Conservation (phyloP, 129 eudicot genomes). For the Lonicera japonica region DNA sequence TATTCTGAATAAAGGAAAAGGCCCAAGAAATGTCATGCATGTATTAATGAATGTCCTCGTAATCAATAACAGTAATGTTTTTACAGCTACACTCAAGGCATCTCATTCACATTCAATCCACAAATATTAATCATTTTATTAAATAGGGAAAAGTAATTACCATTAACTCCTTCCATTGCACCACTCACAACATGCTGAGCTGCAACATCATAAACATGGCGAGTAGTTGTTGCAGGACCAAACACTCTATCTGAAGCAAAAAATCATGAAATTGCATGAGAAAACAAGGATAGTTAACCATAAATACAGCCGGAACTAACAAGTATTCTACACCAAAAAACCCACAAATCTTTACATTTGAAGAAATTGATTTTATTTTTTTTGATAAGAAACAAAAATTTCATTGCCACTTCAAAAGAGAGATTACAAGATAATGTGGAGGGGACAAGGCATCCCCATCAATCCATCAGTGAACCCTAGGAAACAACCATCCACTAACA, state of each 20-base stretch:
- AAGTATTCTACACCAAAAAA: neutral
- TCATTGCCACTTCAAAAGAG: too few relatives aligned
- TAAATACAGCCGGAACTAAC: neutral
- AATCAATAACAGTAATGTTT: neutral
- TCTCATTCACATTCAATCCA: neutral
- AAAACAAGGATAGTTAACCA: neutral
- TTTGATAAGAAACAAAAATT: too few relatives aligned
- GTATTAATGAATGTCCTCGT: neutral
- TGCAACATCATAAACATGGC: slow-evolving; percentile 88
- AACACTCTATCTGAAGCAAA: slow-evolving; percentile 73
- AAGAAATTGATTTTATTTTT: too few relatives aligned
- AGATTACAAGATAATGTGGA: too few relatives aligned
- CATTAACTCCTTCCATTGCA: slow-evolving; percentile 91
- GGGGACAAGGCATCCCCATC: too few relatives aligned
- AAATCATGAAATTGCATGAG: neutral
- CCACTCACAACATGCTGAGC: slow-evolving; percentile 91
- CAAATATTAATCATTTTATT: neutral
- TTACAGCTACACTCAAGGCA: neutral
- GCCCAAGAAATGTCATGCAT: neutral
- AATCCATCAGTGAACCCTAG: too few relatives aligned
- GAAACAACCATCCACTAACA: too few relatives aligned
- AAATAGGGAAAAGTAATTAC: slow-evolving; percentile 22
- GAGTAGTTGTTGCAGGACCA: slow-evolving; percentile 96
- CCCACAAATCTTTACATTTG: neutral
- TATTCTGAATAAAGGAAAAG: neutral